Evolutionary conservation across 257 asterid genomes (phyloP), one percentile per base, ranked within the genome.

Genomic region (Gentiana macrophylla): DNA sequence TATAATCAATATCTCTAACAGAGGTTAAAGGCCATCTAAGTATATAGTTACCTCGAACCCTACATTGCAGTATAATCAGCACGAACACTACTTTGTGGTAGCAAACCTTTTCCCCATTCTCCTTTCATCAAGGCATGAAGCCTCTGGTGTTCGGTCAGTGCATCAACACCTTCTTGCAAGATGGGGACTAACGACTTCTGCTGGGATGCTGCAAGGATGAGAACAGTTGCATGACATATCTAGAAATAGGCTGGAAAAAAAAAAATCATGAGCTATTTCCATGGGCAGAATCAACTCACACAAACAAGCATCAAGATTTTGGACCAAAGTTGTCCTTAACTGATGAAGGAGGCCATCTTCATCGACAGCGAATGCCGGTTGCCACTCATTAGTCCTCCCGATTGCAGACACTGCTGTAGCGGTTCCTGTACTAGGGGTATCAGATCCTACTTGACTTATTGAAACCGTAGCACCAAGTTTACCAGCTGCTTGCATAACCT

Each of bases 31-130:
- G 9, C 5, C 46, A 41, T 10, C 6, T 8, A 52, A 49, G 59
- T 48, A 56, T 52, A 60, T 56, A 65, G 74, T 67, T 76, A 91
- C 98, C 81, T 33, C 83, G 81, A 65, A 91, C 78, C 71, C 95
- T 87, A 64, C 72, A 79, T 47, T 47, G 84, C 96, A 11, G 94
- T 78, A 66, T 82, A 79, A 69, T 83, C 89, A 66, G 96, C 90
- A 46, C 72, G 86, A 52, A 83, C 74, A 57, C 86, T 73, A 55
- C 91, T 82, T 55, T 80, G 91, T 48, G 95, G 92, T 60, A 91
- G 94, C 76, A 91, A 66, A 63, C 96, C 98, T 79, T 91, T 87
- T 55, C 81, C 80, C 94, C 95, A 87, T 65, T 91, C 98, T 68
- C 98, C 98, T 78, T 83, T 91, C 84, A 83, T 79, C 75, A 87